These are phyloP conservation scores for Albifimbria verrucaria DNA, from an alignment of 2,329 filamentous ascomycete species.

Conservation along the genomic window DNA sequence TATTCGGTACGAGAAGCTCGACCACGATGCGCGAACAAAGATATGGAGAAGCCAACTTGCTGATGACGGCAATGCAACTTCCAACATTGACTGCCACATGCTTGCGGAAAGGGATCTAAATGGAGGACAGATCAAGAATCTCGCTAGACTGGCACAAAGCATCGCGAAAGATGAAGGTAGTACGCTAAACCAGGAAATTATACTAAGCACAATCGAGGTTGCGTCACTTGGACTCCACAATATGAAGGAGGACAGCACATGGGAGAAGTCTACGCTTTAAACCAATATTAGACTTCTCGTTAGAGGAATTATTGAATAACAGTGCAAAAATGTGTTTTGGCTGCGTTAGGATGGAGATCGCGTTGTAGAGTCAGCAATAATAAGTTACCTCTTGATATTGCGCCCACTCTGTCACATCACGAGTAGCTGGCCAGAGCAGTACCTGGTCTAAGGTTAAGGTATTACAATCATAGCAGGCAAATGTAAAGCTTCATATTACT, in stretches of 20 bases:
- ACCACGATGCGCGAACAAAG: slow-evolving; percentile 10
- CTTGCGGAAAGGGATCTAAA: slow-evolving; percentile 3
- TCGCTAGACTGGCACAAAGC: not conserved
- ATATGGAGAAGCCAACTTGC: slow-evolving; percentile 18
- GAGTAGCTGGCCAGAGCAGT: too few relatives aligned
- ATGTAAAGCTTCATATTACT: too few relatives aligned
- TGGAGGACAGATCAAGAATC: slow-evolving; percentile 15
- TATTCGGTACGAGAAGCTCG: slow-evolving; percentile 28
- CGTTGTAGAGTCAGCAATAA: too few relatives aligned
- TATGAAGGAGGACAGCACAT: not conserved
- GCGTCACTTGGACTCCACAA: not conserved
- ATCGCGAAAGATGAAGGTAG: not conserved
- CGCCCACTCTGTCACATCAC: too few relatives aligned
- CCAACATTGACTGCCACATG: not conserved
- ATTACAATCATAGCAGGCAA: too few relatives aligned
- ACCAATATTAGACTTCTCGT: too few relatives aligned
- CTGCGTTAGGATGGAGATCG: too few relatives aligned
- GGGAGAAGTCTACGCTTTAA: not conserved
- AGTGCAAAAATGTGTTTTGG: too few relatives aligned
- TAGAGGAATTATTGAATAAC: too few relatives aligned
- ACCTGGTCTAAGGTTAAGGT: too few relatives aligned
- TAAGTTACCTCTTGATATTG: too few relatives aligned
- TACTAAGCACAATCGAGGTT: not conserved
- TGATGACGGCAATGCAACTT: slow-evolving; percentile 1
- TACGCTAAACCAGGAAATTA: not conserved